phyloP scores from a whole-genome alignment of 768 basidiomycete genomes.

The Boletus rubescentipes region DNA sequence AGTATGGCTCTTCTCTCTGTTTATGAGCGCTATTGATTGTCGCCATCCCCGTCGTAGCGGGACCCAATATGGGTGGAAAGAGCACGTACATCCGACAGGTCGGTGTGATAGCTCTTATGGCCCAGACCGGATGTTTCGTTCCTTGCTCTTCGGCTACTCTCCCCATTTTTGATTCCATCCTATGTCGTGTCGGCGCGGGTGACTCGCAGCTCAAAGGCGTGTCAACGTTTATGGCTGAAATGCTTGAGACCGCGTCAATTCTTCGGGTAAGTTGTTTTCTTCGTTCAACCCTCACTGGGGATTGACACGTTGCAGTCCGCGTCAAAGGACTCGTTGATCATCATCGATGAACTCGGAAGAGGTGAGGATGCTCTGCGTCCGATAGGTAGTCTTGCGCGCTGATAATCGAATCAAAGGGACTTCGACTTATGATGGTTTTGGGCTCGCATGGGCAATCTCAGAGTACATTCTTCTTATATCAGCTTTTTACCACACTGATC shows the following conservation, averaged over 20 bases:
- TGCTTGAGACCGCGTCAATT: conserved; percentile 97
- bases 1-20: conserved; percentile 46
- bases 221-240: conserved; percentile 99
- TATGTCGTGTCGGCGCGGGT: conserved; percentile 95
- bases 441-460: conserved; percentile 97
- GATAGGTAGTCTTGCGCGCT: not conserved
- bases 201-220: conserved; percentile 98
- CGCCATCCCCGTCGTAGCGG: conserved; percentile 48
- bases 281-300: not conserved
- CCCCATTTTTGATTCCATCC: conserved; percentile 93
- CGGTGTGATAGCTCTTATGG: conserved; percentile 96
- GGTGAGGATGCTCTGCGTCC: conserved; percentile 41
- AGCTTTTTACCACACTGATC: not conserved
- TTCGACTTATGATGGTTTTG: conserved; percentile 97
- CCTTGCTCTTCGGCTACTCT: conserved; percentile 84
- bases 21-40: not conserved
- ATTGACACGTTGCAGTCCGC: conserved; percentile 60
- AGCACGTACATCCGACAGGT: conserved; percentile 95
- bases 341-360: conserved; percentile 96
- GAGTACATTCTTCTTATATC: conserved; percentile 55
- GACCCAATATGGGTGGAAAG: conserved; percentile 99
- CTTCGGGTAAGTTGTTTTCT: conserved; percentile 58
- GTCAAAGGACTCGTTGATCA: conserved; percentile 88
- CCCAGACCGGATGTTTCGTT: conserved; percentile 93
- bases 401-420: conserved; percentile 55